Evolutionary conservation across 495 filamentous ascomycete genomes (phyloP).

Genomic region (Lepidopterella palustris): DNA sequence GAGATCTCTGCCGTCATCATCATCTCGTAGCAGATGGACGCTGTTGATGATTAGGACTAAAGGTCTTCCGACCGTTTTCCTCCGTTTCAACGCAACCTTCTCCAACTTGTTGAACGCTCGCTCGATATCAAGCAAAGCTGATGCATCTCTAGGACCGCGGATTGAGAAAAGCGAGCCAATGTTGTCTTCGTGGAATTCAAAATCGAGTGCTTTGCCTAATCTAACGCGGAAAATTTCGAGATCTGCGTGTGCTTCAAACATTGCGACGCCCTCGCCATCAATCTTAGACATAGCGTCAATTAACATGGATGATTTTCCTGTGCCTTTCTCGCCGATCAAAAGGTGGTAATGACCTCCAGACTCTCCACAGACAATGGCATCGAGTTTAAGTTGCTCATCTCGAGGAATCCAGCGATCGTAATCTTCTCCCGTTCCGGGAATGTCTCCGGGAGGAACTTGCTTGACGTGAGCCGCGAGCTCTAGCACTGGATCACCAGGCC

Average conservation of each 20-base stretch:
- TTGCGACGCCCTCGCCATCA: conserved; percentile 74
- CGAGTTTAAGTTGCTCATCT: conserved; percentile 72
- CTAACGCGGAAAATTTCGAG: conserved; percentile 90
- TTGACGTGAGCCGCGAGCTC: conserved; percentile 64
- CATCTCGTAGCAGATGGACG: conserved; percentile 81
- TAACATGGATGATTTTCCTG: conserved; percentile 92
- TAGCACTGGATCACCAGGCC: conserved; percentile 84
- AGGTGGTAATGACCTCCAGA: conserved; percentile 78
- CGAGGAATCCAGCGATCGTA: conserved; percentile 77
- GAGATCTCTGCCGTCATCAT: conserved; percentile 83
- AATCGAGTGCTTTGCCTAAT: conserved; percentile 88
- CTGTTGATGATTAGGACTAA: conserved; percentile 86
- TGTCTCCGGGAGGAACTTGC: conserved; percentile 19
- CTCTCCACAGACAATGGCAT: conserved; percentile 66
- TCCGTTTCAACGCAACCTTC: conserved; percentile 73
- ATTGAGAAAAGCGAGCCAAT: conserved; percentile 94
- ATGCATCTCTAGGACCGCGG: conserved; percentile 83
- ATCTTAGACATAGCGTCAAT: conserved; percentile 89
- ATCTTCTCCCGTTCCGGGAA: conserved; percentile 33
- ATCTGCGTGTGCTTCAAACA: conserved; percentile 95
- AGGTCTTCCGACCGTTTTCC: conserved; percentile 52
- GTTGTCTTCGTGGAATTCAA: conserved; percentile 87
- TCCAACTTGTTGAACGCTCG: conserved; percentile 95
- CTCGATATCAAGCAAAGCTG: conserved; percentile 87
- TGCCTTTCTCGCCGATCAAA: conserved; percentile 93